A percentile compares a stretch with the other conserved stretches of the same genome.
Evolutionary conservation across 2,329 filamentous ascomycete species (phyloP).

Genomic region (Metarhizium sp.): DNA sequence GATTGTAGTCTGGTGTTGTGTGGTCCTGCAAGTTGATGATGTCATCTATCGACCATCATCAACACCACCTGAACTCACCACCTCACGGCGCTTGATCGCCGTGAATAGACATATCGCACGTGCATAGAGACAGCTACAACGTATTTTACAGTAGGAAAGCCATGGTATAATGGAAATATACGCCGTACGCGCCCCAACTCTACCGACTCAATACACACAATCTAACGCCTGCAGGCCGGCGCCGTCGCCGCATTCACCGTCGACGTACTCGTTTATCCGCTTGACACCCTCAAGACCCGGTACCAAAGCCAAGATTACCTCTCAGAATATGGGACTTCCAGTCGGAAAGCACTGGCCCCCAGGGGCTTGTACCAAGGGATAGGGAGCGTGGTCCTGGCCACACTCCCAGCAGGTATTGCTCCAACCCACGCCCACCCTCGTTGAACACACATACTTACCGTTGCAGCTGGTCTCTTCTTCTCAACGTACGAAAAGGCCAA

Average conservation of each 20-base stretch:
- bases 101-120: not conserved
- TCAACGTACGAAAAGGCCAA: constrained; percentile 80
- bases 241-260: constrained; percentile 79
- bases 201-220: not conserved
- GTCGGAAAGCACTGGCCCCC: constrained; percentile 45
- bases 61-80: not conserved
- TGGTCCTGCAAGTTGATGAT: not conserved
- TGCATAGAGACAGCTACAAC: too few relatives aligned
- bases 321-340: constrained; percentile 51
- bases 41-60: not conserved
- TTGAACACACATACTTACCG: not conserved
- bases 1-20: not conserved
- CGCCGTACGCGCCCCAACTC: constrained; percentile 13
- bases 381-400: constrained; percentile 75
- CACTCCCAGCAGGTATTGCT: constrained; percentile 67
- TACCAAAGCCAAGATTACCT: constrained; percentile 71
- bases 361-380: constrained; percentile 80
- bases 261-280: constrained; percentile 75
- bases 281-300: constrained; percentile 85
- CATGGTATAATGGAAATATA: constrained; percentile 20
- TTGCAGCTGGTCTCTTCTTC: constrained; percentile 72
- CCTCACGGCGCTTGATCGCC: not conserved
- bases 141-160: not conserved
- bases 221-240: constrained; percentile 55
- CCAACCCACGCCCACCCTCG: not conserved